Percentiles rank a stretch among this genome's conserved stretches.
Conservation (phyloP, 768 basidiomycete species). For the Rossbeevera mucosa region DNA sequence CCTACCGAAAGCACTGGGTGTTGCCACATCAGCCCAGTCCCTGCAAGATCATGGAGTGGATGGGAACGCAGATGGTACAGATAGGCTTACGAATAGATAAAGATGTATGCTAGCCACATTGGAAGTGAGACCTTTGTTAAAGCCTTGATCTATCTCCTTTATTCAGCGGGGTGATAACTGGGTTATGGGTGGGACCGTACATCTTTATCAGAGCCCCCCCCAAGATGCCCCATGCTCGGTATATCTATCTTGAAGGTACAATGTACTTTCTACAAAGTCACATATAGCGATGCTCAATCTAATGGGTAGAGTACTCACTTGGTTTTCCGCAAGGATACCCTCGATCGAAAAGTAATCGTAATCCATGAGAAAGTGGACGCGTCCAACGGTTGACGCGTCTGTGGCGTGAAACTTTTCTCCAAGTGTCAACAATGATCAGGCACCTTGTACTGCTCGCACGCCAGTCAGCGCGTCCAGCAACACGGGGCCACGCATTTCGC, state of each 20-base stretch:
- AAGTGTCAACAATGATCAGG: constrained; percentile 14
- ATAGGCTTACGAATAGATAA: constrained; percentile 64
- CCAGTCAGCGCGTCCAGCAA: constrained; percentile 13
- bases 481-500: constrained; percentile 2
- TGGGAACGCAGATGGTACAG: neutral
- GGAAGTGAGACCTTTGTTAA: constrained; percentile 78
- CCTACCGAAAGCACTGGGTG: constrained; percentile 70
- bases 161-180: constrained; percentile 6
- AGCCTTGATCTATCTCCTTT: constrained; percentile 58
- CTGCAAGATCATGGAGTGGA: constrained; percentile 35
- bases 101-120: constrained; percentile 85
- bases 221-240: constrained; percentile 83
- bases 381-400: constrained; percentile 12
- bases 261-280: constrained; percentile 68
- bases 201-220: constrained; percentile 79
- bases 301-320: constrained; percentile 41
- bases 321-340: constrained; percentile 87
- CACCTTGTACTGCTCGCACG: constrained; percentile 12
- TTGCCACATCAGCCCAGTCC: constrained; percentile 85
- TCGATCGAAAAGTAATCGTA: constrained; percentile 91
- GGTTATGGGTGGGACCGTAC: constrained; percentile 39
- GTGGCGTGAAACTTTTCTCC: constrained; percentile 14
- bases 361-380: constrained; percentile 51
- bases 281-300: neutral
- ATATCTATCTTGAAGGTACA: constrained; percentile 89